Conservation (phyloP, 148 eudicot genomes). For the Rhododendron mucronatum region DNA sequence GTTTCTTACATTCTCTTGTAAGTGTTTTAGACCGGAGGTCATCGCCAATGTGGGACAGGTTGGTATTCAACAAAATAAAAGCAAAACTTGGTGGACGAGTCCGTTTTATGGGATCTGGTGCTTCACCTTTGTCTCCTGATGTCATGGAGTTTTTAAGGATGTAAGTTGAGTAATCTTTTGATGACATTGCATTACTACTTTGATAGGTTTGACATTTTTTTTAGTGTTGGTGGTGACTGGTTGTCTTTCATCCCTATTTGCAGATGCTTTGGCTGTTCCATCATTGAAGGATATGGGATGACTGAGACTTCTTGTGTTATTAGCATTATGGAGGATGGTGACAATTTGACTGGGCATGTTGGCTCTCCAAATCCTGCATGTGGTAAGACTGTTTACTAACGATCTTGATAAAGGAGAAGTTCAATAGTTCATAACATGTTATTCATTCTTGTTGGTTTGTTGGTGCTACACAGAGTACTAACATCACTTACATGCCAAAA, state of each 20-base stretch:
- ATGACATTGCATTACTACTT: background rate
- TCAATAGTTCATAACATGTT: background rate
- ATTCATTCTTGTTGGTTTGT: background rate
- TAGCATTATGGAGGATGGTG: conserved; percentile 62
- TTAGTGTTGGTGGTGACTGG: conserved; percentile 8
- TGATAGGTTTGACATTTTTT: background rate
- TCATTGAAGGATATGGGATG: conserved; percentile 93
- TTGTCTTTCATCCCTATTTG: background rate
- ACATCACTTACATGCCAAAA: background rate
- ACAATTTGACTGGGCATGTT: conserved; percentile 74
- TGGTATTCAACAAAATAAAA: conserved; percentile 86
- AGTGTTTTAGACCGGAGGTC: conserved; percentile 51
- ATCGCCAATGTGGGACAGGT: conserved; percentile 77
- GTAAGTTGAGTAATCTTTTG: conserved; percentile 43
- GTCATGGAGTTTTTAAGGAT: conserved; percentile 82
- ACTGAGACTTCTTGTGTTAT: conserved; percentile 87
- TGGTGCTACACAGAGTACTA: background rate
- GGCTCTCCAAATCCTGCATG: conserved; percentile 91
- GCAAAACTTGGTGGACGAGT: conserved; percentile 87
- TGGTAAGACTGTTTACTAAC: conserved; percentile 44
- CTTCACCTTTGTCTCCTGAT: conserved; percentile 89
- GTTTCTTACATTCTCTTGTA: background rate
- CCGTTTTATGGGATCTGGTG: conserved; percentile 76
- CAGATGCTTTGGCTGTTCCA: conserved; percentile 80
- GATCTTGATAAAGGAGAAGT: background rate